Percentiles rank a stretch among this genome's conserved stretches.
phyloP scores from a whole-genome alignment of 192 early-diverging fungal genomes.

The Allomyces javanicus region DNA sequence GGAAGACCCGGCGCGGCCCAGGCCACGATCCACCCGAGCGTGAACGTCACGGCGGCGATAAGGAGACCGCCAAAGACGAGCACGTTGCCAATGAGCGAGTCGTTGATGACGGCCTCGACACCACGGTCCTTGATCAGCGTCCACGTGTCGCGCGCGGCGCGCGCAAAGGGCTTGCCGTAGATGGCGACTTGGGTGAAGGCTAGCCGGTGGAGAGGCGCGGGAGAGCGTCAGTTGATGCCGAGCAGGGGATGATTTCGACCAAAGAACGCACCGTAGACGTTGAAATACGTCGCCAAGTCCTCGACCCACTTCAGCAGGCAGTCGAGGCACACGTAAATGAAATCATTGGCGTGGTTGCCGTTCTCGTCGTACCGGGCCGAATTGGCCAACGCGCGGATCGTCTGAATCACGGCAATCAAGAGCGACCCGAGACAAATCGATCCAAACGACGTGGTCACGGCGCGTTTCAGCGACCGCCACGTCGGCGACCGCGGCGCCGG shows the following conservation, averaged over 20 bases:
- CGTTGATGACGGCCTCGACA: constrained; percentile 62
- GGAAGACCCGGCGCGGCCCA: too few species aligned
- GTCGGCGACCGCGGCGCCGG: constrained; percentile 32
- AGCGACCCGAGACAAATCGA: constrained; percentile 58
- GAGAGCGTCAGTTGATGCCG: background rate
- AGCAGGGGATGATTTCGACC: background rate
- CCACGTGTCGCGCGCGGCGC: constrained; percentile 66
- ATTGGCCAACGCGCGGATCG: constrained; percentile 42
- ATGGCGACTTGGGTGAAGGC: constrained; percentile 85
- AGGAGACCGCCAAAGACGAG: constrained; percentile 54
- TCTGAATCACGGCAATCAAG: constrained; percentile 30
- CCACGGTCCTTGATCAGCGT: constrained; percentile 55
- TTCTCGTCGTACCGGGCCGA: constrained; percentile 16
- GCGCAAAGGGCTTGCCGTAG: constrained; percentile 52
- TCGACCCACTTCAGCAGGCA: constrained; percentile 62
- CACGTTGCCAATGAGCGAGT: constrained; percentile 74
- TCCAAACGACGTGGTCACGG: constrained; percentile 59
- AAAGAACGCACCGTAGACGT: background rate
- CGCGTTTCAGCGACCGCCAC: constrained; percentile 44
- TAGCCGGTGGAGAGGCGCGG: constrained; percentile 56
- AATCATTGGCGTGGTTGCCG: constrained; percentile 26
- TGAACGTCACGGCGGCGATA: constrained; percentile 16
- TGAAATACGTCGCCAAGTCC: constrained; percentile 47
- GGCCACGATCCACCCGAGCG: too few species aligned
- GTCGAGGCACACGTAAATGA: constrained; percentile 47